Evolutionary conservation across 75 land plant species (phyloP), one percentile per base, ranked within the genome.

Genomic region (Picea glauca): DNA sequence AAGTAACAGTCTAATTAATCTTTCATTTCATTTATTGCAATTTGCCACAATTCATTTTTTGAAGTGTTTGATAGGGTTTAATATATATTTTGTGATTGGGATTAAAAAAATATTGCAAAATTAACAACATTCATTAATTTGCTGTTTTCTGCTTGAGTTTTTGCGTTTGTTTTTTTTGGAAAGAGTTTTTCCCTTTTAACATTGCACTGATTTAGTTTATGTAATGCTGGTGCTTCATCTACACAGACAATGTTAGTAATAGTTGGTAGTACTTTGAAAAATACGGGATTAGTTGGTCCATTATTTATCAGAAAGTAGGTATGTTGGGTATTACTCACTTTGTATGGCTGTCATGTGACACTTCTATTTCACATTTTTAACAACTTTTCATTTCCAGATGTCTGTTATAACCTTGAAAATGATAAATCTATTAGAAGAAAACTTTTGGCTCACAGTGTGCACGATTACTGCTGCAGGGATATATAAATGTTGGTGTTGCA

Each of bases 401-500:
- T n/a, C 74, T 70, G 50, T 23, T 70, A 70, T 17, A 68, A 38
- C 9, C n/a, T 43, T 40, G 54, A 20, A 46, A 70, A 70, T 12
- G 12, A 70, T 70, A n/a, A 50, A 18, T 70, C n/a, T 70, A 17
- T 70, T 70, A 40, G 8, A 35, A 33, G 70, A 66, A 17, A 57
- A 58, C 35, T 62, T 59, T 31, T 76, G 58, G 70, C 20, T 33
- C 17, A 43, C 56, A 70, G 13, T 70, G 18, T 70, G 40, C 23
- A 3, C n/a, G 26, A 46, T 66, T 72, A 56, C 7, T 84, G 60
- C n/a, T 12, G 75, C 89, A 96, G 99, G 99, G 98, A 58, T 96
- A 88, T 74, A 96, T 96, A 78, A 96, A 96, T 84, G 58, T 84
- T 58, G 99, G 99, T 50, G 85, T 96, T 83, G 90, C 94, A 68